These are phyloP conservation scores for Leccinum ponderosum DNA, from an alignment of 1,284 basidiomycete species.

Conservation along the genomic window DNA sequence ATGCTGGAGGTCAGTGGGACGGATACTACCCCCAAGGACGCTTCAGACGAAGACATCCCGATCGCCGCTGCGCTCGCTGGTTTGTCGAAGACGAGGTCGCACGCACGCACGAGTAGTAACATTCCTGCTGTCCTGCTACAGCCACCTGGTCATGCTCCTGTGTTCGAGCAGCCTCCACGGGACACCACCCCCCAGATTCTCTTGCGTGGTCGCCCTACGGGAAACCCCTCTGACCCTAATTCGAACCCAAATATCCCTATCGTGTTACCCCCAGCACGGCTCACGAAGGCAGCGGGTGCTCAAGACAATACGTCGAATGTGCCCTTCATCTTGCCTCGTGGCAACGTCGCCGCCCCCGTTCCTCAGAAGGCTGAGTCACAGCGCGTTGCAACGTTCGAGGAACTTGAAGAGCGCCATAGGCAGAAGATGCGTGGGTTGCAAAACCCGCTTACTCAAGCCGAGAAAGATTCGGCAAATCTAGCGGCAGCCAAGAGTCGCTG, in stretches of 20 bases:
- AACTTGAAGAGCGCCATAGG: conserved; percentile 77
- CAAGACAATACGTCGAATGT: conserved; percentile 25
- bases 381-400: conserved; percentile 74
- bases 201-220: conserved; percentile 55
- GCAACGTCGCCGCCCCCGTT: conserved; percentile 44
- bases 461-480: conserved; percentile 69
- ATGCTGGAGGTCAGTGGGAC: conserved; percentile 40
- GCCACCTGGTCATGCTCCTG: conserved; percentile 47
- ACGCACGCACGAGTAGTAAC: conserved; percentile 35
- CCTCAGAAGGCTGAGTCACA: conserved; percentile 47
- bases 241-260: conserved; percentile 28
- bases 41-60: conserved; percentile 52
- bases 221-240: conserved; percentile 22
- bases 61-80: conserved; percentile 41
- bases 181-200: conserved; percentile 53
- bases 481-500: conserved; percentile 70
- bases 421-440: conserved; percentile 77
- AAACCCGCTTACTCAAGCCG: conserved; percentile 68
- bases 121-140: conserved; percentile 59
- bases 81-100: conserved; percentile 34
- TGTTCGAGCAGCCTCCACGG: conserved; percentile 23
- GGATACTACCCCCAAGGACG: conserved; percentile 38
- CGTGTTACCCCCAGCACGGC: conserved; percentile 31
- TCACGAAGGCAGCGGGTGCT: conserved; percentile 9
- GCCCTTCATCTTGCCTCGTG: conserved; percentile 33